These are phyloP conservation scores for Monilinia fructicola DNA, from an alignment of 2,329 filamentous ascomycete species.

Conservation along the genomic window DNA sequence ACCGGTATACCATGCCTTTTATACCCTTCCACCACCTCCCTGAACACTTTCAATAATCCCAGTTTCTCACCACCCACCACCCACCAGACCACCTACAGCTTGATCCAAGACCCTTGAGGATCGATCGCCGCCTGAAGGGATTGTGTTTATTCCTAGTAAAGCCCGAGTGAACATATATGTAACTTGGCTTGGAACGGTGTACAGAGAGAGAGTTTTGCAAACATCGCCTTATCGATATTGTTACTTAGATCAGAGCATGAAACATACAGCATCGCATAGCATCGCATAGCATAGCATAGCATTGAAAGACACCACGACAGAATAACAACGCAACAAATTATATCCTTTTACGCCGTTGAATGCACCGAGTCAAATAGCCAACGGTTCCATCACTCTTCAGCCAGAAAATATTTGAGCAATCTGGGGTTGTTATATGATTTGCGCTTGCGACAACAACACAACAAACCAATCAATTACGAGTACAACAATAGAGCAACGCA, in stretches of 20 bases:
- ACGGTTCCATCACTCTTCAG: background rate
- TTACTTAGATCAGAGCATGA: conserved; percentile 14
- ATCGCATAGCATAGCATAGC: background rate
- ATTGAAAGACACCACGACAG: background rate
- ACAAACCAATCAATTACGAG: background rate
- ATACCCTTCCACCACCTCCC: conserved; percentile 8
- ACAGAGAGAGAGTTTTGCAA: conserved; percentile 4
- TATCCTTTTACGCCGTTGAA: background rate
- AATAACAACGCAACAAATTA: conserved; percentile 5
- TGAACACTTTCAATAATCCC: conserved; percentile 2
- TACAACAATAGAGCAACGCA: background rate
- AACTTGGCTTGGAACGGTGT: background rate
- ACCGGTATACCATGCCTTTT: conserved; percentile 1
- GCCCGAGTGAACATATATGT: conserved; percentile 11
- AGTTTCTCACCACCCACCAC: conserved; percentile 4
- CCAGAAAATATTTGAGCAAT: background rate
- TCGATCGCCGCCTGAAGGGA: conserved; percentile 21
- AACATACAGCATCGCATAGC: background rate
- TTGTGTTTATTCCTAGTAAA: conserved; percentile 8
- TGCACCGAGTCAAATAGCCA: background rate
- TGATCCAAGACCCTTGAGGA: conserved; percentile 17
- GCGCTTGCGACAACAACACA: conserved; percentile 7
- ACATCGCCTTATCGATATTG: conserved; percentile 24
- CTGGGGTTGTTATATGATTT: background rate
- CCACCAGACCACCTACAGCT: conserved; percentile 12